These are phyloP conservation scores for Pyrenula aspistea DNA, from an alignment of 495 filamentous ascomycete genomes.

Conservation along the genomic window DNA sequence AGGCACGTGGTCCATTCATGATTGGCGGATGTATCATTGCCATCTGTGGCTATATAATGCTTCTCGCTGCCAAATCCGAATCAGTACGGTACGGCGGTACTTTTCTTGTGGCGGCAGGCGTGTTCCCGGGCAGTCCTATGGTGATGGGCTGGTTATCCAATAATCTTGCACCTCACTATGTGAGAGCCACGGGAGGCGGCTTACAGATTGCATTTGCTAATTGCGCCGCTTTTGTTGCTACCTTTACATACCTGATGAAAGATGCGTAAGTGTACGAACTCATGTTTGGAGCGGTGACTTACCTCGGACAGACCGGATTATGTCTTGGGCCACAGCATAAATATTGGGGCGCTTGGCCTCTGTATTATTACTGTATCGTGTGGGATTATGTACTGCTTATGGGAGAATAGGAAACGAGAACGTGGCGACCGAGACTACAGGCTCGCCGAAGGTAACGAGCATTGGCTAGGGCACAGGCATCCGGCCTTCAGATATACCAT, in stretches of 20 bases:
- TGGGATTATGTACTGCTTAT: slow-evolving; percentile 26
- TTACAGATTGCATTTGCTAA: slow-evolving; percentile 33
- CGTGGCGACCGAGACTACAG: slow-evolving; percentile 27
- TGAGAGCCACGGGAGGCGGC: slow-evolving; percentile 32
- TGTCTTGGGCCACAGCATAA: slow-evolving; percentile 32
- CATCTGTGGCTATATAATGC: slow-evolving; percentile 24
- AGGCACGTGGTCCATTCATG: slow-evolving; percentile 32
- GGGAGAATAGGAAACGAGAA: slow-evolving; percentile 33
- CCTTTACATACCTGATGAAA: slow-evolving; percentile 32
- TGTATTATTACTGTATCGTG: slow-evolving; percentile 19
- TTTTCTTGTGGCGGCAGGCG: slow-evolving; percentile 12
- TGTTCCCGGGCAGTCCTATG: slow-evolving; percentile 2
- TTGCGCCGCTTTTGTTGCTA: slow-evolving; percentile 37
- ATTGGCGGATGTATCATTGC: slow-evolving; percentile 22
- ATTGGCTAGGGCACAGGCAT: slow-evolving; percentile 20
- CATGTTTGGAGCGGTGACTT: slow-evolving; percentile 1
- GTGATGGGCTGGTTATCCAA: slow-evolving; percentile 25
- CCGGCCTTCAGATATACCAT: background rate
- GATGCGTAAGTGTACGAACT: slow-evolving; percentile 25
- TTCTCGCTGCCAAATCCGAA: slow-evolving; percentile 13
- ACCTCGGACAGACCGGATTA: slow-evolving; percentile 22
- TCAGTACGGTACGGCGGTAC: slow-evolving; percentile 15
- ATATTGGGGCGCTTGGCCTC: slow-evolving; percentile 27
- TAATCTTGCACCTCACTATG: slow-evolving; percentile 34
- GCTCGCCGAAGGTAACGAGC: slow-evolving; percentile 19